Evolutionary conservation across 1,139 yeast species (phyloP), one percentile per base, ranked within the genome.

Genomic region (Candida mesenterica): DNA sequence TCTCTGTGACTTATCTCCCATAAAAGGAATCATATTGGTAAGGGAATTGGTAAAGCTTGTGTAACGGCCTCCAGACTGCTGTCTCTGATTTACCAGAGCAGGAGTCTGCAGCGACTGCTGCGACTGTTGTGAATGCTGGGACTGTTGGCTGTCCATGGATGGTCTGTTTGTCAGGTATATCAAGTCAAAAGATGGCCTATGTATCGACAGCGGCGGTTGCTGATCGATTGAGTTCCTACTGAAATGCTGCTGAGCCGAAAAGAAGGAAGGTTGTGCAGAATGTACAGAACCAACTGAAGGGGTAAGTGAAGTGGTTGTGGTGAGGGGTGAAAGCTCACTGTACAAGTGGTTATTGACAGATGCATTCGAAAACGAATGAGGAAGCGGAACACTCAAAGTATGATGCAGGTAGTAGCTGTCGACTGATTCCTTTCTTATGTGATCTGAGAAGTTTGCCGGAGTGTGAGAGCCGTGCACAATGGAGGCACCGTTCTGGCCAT

Each of bases 271-370:
- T 39, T 69, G 75, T 2, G 68, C 57, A 16, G 72, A 68, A 42
- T 69, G 73, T 12, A 67, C 47, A 2, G 74, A 68, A 24, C 61
- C 58, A 5, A 65, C 53, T 4, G 74, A 67, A 0, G 71, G 74
- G 0, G 75, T 66, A 30, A 65, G 55, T 3, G 75, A 68, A 0
- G 74, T 68, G 13, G 73, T 67, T 2, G 76, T 69, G 10, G 75
- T 68, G 33, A 69, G 48, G 2, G 76, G 76, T 14, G 71, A 62
- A 31, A 70, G 50, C 17, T 69, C 75, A 31, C 48, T 45, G 35
- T 42, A 43, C 14, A 42, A 31, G 29, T 48, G 37, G 28, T 42
- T 39, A 30, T 38, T 36, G 16, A 42, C 33, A 12, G 34, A 32
- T 7, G 35, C 42, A 23, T 33, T 39, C 18, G 32, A 33, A 31